phyloP scores from a whole-genome alignment of 768 basidiomycete species.

The Panus rudis region DNA sequence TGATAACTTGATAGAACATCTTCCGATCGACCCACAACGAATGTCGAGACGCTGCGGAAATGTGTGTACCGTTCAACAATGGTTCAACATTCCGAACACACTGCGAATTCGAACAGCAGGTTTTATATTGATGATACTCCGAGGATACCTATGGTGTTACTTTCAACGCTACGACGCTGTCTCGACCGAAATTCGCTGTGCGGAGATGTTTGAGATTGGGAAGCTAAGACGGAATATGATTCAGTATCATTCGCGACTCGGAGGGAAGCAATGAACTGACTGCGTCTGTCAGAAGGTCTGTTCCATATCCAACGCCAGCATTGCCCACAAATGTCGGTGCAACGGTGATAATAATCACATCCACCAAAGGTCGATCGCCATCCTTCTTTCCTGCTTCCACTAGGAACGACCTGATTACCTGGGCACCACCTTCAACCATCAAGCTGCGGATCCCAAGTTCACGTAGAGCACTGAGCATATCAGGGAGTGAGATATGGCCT shows the following conservation, averaged over 20 bases:
- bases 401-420: slow-evolving; percentile 72
- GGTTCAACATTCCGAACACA: too few species aligned
- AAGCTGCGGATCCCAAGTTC: slow-evolving; percentile 57
- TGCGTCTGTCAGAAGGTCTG: slow-evolving; percentile 16
- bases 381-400: slow-evolving; percentile 7
- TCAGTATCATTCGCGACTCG: slow-evolving; percentile 1
- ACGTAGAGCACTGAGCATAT: slow-evolving; percentile 46
- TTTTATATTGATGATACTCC: too few species aligned
- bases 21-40: too few species aligned
- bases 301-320: slow-evolving; percentile 55
- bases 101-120: too few species aligned
- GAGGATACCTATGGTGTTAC: neutral
- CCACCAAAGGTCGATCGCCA: slow-evolving; percentile 32
- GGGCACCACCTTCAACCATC: slow-evolving; percentile 96
- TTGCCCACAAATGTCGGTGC: slow-evolving; percentile 80
- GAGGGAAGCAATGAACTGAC: slow-evolving; percentile 16
- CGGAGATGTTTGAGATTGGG: slow-evolving; percentile 18
- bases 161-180: slow-evolving; percentile 22
- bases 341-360: slow-evolving; percentile 76
- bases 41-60: too few species aligned
- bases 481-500: slow-evolving; percentile 38
- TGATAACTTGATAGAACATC: too few species aligned
- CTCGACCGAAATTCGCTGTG: slow-evolving; percentile 23
- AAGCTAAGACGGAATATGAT: slow-evolving; percentile 9
- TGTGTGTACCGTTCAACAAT: too few species aligned